These are phyloP conservation scores for Microthlaspi erraticum DNA, from an alignment of 345 rosid genomes.

Conservation along the genomic window DNA sequence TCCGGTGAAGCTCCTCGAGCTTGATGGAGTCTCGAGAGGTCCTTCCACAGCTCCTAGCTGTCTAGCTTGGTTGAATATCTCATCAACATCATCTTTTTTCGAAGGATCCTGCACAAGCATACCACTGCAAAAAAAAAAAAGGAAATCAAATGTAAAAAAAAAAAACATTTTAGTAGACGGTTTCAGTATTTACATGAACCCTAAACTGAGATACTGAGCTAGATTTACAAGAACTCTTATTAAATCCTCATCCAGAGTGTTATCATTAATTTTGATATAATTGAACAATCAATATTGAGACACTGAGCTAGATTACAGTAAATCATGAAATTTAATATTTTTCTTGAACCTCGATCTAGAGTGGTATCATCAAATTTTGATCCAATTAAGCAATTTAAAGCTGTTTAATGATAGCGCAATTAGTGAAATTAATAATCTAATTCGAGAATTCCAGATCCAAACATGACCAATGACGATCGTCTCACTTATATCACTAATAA, in stretches of 20 bases:
- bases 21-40: constrained; percentile 74
- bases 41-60: constrained; percentile 95
- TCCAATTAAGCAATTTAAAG: background rate
- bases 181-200: background rate
- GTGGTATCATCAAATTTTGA: background rate
- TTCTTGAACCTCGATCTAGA: background rate
- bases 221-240: too few relatives aligned
- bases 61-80: constrained; percentile 89
- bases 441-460: constrained; percentile 33
- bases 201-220: background rate
- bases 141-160: background rate
- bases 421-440: background rate
- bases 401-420: background rate
- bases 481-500: constrained; percentile 6
- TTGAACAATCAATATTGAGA: too few relatives aligned
- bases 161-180: background rate
- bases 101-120: constrained; percentile 98
- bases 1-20: constrained; percentile 84
- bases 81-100: constrained; percentile 85
- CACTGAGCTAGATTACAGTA: background rate
- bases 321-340: too few relatives aligned
- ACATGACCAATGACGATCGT: background rate
- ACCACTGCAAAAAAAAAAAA: constrained; percentile 57
- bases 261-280: too few relatives aligned
- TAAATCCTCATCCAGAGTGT: too few relatives aligned